A percentile compares a stretch with the other conserved stretches of the same genome.
Evolutionary conservation across 169 alveolate genomes (phyloP).

Genomic region (Cryptosporidium xiaoi): DNA sequence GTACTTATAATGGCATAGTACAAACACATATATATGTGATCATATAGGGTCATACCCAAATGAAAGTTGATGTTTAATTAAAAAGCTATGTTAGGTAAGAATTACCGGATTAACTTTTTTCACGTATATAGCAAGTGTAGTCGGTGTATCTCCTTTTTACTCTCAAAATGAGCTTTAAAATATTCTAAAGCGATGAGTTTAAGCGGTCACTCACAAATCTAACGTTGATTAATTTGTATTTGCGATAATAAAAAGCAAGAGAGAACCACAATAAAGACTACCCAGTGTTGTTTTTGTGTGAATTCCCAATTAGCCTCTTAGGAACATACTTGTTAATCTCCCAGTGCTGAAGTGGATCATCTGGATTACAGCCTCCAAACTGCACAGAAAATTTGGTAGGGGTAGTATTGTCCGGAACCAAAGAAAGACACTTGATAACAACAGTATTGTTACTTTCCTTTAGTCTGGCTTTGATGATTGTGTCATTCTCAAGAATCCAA

Average conservation of each 20-base stretch:
- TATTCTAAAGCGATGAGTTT: no score
- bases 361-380: constrained; percentile 14
- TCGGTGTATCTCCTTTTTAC: background rate
- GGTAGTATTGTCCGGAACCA: background rate
- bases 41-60: no score
- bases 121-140: background rate
- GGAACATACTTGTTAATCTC: constrained; percentile 2
- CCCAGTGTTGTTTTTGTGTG: background rate
- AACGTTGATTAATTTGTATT: no score
- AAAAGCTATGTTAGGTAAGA: no score
- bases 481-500: constrained; percentile 36
- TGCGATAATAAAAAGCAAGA: no score
- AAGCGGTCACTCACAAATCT: no score
- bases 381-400: constrained; percentile 11
- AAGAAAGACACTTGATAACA: constrained; percentile 22
- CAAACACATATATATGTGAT: no score
- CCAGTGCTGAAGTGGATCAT: constrained; percentile 37
- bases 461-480: constrained; percentile 6
- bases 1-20: no score
- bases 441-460: background rate
- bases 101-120: no score
- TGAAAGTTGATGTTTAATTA: no score
- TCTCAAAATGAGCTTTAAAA: background rate
- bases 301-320: background rate
- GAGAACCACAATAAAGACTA: background rate